A percentile compares a stretch with the other conserved stretches of the same genome.
These are phyloP conservation scores for Cutaneotrichosporon dermatis DNA, from an alignment of 1,284 basidiomycete genomes.

Conservation along the genomic window DNA sequence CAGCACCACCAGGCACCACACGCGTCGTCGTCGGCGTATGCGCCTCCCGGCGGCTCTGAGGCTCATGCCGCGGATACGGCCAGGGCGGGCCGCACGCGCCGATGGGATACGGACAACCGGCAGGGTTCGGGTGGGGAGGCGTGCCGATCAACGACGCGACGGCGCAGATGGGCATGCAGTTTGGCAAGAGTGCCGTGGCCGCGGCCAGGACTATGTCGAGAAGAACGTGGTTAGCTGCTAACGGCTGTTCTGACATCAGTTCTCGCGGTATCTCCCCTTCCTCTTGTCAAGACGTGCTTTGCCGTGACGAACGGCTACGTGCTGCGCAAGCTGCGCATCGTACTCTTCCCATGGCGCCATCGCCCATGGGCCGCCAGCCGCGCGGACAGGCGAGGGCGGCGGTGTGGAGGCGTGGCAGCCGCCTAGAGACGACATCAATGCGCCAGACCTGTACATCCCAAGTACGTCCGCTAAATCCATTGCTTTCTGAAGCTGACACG, in stretches of 20 bases:
- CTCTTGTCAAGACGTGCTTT: constrained; percentile 85
- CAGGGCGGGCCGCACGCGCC: constrained; percentile 15
- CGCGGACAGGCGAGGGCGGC: constrained; percentile 54
- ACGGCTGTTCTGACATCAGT: constrained; percentile 51
- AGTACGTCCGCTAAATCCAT: constrained; percentile 54
- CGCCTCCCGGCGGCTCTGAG: not conserved
- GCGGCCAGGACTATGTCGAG: constrained; percentile 93
- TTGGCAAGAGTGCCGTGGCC: constrained; percentile 83
- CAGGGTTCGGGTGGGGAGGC: constrained; percentile 35
- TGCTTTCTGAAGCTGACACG: not conserved
- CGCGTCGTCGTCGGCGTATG: constrained; percentile 4
- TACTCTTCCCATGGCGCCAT: constrained; percentile 96
- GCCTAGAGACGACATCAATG: constrained; percentile 91
- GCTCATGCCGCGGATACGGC: constrained; percentile 5
- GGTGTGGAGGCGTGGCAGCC: constrained; percentile 68
- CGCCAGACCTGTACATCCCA: constrained; percentile 94
- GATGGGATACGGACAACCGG: constrained; percentile 11
- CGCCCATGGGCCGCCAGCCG: constrained; percentile 70
- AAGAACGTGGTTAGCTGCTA: constrained; percentile 66
- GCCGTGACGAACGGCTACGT: constrained; percentile 97
- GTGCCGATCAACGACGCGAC: constrained; percentile 76
- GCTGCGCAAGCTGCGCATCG: constrained; percentile 77
- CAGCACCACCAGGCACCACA: constrained; percentile 30
- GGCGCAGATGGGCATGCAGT: constrained; percentile 92
- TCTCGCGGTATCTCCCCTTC: constrained; percentile 70